Evolutionary conservation across 495 filamentous ascomycete species (phyloP).

Genomic region (Apiosordaria backusii): DNA sequence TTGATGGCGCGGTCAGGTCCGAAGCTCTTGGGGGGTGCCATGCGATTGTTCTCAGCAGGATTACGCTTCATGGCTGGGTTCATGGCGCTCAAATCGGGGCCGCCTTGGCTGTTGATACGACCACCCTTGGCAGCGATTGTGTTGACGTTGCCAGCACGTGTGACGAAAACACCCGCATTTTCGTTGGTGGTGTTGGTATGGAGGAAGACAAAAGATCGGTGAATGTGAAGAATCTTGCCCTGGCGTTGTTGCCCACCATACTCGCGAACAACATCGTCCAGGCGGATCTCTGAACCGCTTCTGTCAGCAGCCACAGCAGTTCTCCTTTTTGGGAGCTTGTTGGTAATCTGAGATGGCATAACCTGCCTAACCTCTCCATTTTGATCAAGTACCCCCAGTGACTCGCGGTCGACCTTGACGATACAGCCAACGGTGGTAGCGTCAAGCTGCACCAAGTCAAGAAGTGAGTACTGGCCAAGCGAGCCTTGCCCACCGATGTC

Average conservation of each 20-base stretch:
- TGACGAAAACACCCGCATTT: constrained; percentile 86
- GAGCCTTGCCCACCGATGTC: constrained; percentile 79
- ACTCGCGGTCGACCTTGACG: constrained; percentile 92
- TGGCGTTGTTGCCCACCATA: constrained; percentile 76
- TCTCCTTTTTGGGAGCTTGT: constrained; percentile 73
- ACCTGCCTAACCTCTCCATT: constrained; percentile 76
- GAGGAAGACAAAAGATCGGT: constrained; percentile 83
- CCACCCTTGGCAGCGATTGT: constrained; percentile 92
- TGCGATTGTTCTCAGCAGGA: constrained; percentile 45
- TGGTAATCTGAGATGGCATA: constrained; percentile 85
- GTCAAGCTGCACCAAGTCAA: constrained; percentile 93
- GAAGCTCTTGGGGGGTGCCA: constrained; percentile 74
- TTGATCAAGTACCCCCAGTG: constrained; percentile 84
- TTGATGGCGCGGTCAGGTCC: constrained; percentile 84
- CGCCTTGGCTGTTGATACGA: constrained; percentile 56
- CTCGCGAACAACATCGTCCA: constrained; percentile 90
- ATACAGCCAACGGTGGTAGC: constrained; percentile 86
- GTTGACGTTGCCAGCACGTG: constrained; percentile 76
- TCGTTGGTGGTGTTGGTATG: constrained; percentile 80
- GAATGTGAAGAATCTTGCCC: constrained; percentile 87
- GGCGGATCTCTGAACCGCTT: constrained; percentile 86
- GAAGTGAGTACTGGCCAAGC: constrained; percentile 80
- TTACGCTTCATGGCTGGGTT: constrained; percentile 80
- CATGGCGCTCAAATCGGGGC: constrained; percentile 83
- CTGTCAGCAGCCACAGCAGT: constrained; percentile 88